Evolutionary conservation across 179 eudicot species (phyloP).

Genomic region (Carnegiea gigantea): DNA sequence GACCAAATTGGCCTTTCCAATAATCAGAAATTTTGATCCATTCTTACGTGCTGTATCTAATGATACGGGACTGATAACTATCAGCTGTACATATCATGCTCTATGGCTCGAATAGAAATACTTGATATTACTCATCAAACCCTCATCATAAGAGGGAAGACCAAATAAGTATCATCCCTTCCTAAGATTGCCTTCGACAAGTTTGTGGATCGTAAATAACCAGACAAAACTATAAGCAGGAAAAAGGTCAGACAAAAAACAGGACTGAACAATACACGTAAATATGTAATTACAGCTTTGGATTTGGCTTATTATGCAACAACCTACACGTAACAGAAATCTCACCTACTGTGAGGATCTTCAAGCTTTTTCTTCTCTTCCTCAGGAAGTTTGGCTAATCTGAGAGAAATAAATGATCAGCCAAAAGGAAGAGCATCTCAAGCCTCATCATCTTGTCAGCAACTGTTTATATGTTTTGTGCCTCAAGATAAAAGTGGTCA

Average conservation of each 20-base stretch:
- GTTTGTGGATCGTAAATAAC: not conserved
- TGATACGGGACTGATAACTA: no score
- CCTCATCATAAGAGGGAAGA: no score
- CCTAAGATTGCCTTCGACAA: no score
- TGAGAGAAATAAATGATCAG: conserved; percentile 31
- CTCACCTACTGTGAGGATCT: conserved; percentile 83
- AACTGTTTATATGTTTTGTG: not conserved
- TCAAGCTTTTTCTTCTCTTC: conserved; percentile 77
- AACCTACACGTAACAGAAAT: not conserved
- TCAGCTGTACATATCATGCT: no score
- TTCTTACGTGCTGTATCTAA: no score
- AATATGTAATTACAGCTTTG: no score
- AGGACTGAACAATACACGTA: not conserved
- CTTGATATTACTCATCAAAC: no score
- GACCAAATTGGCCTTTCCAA: no score
- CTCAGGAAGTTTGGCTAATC: conserved; percentile 81
- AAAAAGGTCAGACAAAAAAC: not conserved
- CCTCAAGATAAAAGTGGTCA: not conserved
- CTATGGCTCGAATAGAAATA: no score
- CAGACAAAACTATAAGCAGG: not conserved
- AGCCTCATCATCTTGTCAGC: not conserved
- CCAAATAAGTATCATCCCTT: no score
- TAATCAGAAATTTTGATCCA: no score
- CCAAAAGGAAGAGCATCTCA: conserved; percentile 1
- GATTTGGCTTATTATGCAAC: not conserved